Conservation (phyloP, 1,284 basidiomycete genomes). For the Tilletia indica region DNA sequence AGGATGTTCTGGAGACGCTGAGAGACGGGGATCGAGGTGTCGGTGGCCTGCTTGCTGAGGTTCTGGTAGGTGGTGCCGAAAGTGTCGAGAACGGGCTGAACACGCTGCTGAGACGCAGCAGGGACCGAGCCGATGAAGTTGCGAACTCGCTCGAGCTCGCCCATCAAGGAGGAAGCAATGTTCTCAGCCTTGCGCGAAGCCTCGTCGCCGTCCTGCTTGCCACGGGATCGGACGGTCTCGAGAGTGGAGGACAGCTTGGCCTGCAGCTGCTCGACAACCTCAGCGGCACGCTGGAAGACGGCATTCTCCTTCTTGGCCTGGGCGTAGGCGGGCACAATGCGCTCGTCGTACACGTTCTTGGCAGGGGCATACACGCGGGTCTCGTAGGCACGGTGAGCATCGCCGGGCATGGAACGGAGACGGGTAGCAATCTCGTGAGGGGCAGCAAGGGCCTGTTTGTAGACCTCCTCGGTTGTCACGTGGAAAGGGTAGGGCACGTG, state of each 20-base stretch:
- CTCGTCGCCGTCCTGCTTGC: conserved; percentile 43
- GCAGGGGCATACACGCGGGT: conserved; percentile 43
- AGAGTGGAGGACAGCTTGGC: conserved; percentile 42
- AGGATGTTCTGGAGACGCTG: conserved; percentile 46
- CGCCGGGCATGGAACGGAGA: conserved; percentile 37
- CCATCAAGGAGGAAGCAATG: conserved; percentile 45
- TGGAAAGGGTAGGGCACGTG: conserved; percentile 53
- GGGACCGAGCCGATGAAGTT: conserved; percentile 45
- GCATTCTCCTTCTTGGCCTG: conserved; percentile 52
- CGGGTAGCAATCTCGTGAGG: conserved; percentile 37
- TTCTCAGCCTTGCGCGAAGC: conserved; percentile 48
- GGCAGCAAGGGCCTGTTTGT: conserved; percentile 38
- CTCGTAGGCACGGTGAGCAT: conserved; percentile 43
- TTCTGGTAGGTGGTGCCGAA: conserved; percentile 50
- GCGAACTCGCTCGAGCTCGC: conserved; percentile 51
- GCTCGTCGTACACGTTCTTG: conserved; percentile 42
- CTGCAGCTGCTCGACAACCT: conserved; percentile 46
- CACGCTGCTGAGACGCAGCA: conserved; percentile 48
- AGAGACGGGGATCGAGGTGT: conserved; percentile 40
- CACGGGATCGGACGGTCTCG: conserved; percentile 38
- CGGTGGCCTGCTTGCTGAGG: conserved; percentile 46
- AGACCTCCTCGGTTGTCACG: conserved; percentile 45
- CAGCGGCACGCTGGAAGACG: conserved; percentile 44
- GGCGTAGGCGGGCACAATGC: conserved; percentile 44
- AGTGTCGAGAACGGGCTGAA: conserved; percentile 48